These are phyloP conservation scores for Erodium moschatum DNA, from an alignment of 441 rosid genomes.

Conservation along the genomic window DNA sequence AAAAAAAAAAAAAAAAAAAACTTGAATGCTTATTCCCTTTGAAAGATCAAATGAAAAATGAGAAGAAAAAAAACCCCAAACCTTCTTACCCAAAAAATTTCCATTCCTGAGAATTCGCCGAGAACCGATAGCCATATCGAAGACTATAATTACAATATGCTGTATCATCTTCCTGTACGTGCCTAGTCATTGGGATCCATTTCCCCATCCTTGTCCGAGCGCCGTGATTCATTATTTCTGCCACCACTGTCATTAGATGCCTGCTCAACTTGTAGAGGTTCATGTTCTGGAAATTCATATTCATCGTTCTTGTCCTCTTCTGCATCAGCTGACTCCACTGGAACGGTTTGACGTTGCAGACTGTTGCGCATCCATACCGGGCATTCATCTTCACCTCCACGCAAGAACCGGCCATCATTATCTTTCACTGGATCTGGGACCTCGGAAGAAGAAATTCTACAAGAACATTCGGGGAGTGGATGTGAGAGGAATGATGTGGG, in stretches of 20 bases:
- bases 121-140: conserved; percentile 21
- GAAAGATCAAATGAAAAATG: conserved; percentile 22
- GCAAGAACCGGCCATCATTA: conserved; percentile 46
- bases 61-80: conserved; percentile 22
- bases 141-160: conserved; percentile 14
- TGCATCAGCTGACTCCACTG: conserved; percentile 28
- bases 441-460: conserved; percentile 51
- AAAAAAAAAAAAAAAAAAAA: too few species aligned
- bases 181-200: conserved; percentile 89
- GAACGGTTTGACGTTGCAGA: conserved; percentile 18
- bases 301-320: conserved; percentile 38
- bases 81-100: conserved; percentile 23
- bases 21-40: conserved; percentile 16
- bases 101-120: conserved; percentile 15
- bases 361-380: conserved; percentile 67
- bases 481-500: conserved; percentile 66
- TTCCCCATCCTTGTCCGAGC: conserved; percentile 66
- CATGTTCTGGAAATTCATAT: conserved; percentile 47
- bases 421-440: conserved; percentile 28
- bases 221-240: conserved; percentile 35
- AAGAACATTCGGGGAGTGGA: conserved; percentile 93
- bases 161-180: conserved; percentile 15
- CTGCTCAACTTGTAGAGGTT: conserved; percentile 44
- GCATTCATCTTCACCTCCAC: conserved; percentile 84
- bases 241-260: conserved; percentile 39